Conservation (phyloP, 352 stramenopile genomes). For the Plasmopara muralis region DNA sequence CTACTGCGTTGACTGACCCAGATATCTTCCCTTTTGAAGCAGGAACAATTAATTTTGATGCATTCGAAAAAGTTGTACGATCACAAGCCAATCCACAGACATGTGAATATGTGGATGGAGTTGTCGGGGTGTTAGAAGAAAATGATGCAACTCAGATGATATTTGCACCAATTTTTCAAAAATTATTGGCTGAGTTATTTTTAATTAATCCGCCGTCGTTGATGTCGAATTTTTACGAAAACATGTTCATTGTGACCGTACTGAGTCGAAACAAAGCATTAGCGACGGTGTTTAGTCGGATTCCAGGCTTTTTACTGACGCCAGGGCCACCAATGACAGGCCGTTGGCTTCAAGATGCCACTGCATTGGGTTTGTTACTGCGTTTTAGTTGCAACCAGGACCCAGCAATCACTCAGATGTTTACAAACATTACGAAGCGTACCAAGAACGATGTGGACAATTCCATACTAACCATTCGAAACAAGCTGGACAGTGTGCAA, state of each 20-base stretch:
- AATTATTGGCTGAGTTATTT: slow-evolving; percentile 72
- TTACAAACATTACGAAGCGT: slow-evolving; percentile 78
- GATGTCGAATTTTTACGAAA: slow-evolving; percentile 69
- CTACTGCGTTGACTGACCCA: slow-evolving; percentile 71
- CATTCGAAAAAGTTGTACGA: slow-evolving; percentile 65
- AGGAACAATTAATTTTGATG: slow-evolving; percentile 56
- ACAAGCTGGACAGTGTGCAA: slow-evolving; percentile 64
- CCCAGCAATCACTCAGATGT: slow-evolving; percentile 72
- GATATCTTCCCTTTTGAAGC: slow-evolving; percentile 80
- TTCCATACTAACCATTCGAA: slow-evolving; percentile 54
- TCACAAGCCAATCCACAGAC: slow-evolving; percentile 46
- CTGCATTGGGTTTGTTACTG: slow-evolving; percentile 64
- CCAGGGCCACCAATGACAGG: slow-evolving; percentile 49
- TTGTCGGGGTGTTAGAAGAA: slow-evolving; percentile 45
- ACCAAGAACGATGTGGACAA: slow-evolving; percentile 76
- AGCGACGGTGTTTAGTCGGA: slow-evolving; percentile 51
- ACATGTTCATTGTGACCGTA: slow-evolving; percentile 57
- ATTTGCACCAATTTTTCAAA: slow-evolving; percentile 76
- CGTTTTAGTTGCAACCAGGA: slow-evolving; percentile 71
- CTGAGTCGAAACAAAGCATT: slow-evolving; percentile 66
- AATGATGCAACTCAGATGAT: slow-evolving; percentile 40
- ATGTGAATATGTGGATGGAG: slow-evolving; percentile 47
- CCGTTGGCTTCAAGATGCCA: slow-evolving; percentile 68
- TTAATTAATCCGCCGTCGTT: slow-evolving; percentile 71
- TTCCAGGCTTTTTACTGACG: slow-evolving; percentile 67